Evolutionary conservation across 371 early-diverging fungal genomes (phyloP), one percentile per base, ranked within the genome.

Genomic region (Mucor piriformis): DNA sequence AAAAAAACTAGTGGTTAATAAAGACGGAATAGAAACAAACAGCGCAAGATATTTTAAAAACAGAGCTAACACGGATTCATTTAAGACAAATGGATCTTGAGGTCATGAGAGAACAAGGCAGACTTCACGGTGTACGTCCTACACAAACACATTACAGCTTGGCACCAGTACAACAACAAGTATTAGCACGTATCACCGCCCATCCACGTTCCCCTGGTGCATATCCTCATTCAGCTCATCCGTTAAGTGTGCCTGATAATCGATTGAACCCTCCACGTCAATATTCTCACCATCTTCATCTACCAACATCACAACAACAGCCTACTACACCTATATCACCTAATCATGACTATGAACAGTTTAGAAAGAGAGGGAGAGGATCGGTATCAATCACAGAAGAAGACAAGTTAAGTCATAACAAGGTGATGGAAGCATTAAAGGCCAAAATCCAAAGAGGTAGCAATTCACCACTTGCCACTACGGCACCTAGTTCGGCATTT

Each of bases 351-450:
- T 40, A 43, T 15, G 15, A 40, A 7, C 0, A 24, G 5, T 50
- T 54, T 10, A 34, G 54, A 44, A 66, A 66, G 48, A 21, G 66
- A 34, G 50, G 24, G 11, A 55, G 56, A n/a, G 46, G 43, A n/a
- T 66, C 61, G 6, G 52, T 58, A 6, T 63, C 48, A 2, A 32
- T 29, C 13, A 44, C 42, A 6, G 64, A 61, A 4, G 61, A 68
- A 7, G 56, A 52, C 10, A 59, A 61, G 20, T n/a, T 65, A 13
- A 57, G 66, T 3, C 78, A 74, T 21, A 61, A 72, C 42, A 66
- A 73, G 46, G 78, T 78, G 0, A 78, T 78, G 78, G 78, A 78
- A 54, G 78, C 75, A 20, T 54, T 78, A 24, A 78, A 78, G 48
- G 78, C 78, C 3, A 78, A 78, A 44, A 70, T 78, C 3, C 70